Base-by-base conservation (phyloP, 805 yeast species). In the Starmera caribaea region DNA sequence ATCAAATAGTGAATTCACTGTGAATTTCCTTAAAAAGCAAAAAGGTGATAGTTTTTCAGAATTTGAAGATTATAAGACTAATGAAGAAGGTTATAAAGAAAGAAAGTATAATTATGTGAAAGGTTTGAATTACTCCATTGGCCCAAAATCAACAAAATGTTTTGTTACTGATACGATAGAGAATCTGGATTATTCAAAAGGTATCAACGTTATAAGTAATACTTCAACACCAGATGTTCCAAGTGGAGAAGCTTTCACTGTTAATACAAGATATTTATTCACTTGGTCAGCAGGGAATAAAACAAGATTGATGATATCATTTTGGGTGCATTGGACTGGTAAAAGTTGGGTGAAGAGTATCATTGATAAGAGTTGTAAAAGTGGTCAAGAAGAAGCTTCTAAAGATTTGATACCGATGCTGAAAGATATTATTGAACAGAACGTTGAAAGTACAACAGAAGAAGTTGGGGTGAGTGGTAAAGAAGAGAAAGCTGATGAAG, bases 181-280 rank as follows among this genome's bases (percentile, higher is more conserved):
- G 34, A 61, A 69, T 35, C 61, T 70, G 50, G 81, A 84, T 50
- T 65, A 67, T 38, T 63, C 71, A 5, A 65, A 68, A 14, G 70
- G 70, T 46, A 73, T 86, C 29, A 71, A 76, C 42, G 76, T 87
- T 2, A 61, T 77, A 3, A 76, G 79, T 33, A 66, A 74, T 2
- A 76, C 90, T 0, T 66, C 63, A 32, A 89, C 98, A 0, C 99
- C 98, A 0, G 92, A 87, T 54, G 97, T 92, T 13, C 98, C 99
- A 1, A 82, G 89, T 51, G 99, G 99, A 5, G 71, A 71, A 34
- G 72, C 84, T 1, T 92, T 92, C 57, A 68, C 73, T 28, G 88
- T 88, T 2, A 70, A 76, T 45, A 85, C 96, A 0, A 68, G 83
- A 44, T 83, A 78, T 50, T 65, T 79, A 35, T 61, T 87, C 40